Evolutionary conservation across 2,329 filamentous ascomycete species (phyloP), one percentile per base, ranked within the genome.

Genomic region (Albifimbria verrucaria): DNA sequence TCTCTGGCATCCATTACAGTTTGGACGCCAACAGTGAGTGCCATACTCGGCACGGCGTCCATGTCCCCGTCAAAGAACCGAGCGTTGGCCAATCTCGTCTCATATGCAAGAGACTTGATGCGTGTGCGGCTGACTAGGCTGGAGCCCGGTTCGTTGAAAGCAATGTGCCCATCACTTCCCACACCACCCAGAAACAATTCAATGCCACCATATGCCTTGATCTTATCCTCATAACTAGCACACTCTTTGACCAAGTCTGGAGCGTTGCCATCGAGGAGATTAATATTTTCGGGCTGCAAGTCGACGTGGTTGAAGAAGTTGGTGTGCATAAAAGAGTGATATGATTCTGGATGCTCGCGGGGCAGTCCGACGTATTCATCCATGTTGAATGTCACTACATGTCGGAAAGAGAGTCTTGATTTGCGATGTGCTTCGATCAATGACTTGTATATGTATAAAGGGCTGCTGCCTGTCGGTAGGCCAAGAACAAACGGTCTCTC

Each of bases 301-400:
- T 92, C 85, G 60, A 91, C 82, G 57, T 78, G 87, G 43, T 84
- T 85, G 74, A 92, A 92, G 73, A 92, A 89, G 71, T 91, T 80
- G 71, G 84, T 85, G 78, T 89, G 90, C 88, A 92, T 92, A 75
- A 90, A 92, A 63, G 83, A 86, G 74, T 91, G 88, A 71, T 92
- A 92, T 66, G 83, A 88, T 67, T 90, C 85, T 4, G 88, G 86
- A 68, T 92, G 88, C 61, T 88, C 85, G 57, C 85, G 80, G 20
- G 88, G 83, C 48, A 91, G 79, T 47, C 83, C 85, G 57, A 91
- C 86, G 65, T 91, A 91, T 72, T 91, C 87, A 70, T 91, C 88
- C 87, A 90, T 88, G 67, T 89, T 87, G 77, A 91, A 92, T 3
- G 88, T 91, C 58, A 91, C 77, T 62, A 92, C 87, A 85, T 91